Percentiles rank a stretch among this genome's conserved stretches.
These are phyloP conservation scores for Byssochlamys sp. DNA, from an alignment of 2,329 filamentous ascomycete genomes.

Conservation along the genomic window DNA sequence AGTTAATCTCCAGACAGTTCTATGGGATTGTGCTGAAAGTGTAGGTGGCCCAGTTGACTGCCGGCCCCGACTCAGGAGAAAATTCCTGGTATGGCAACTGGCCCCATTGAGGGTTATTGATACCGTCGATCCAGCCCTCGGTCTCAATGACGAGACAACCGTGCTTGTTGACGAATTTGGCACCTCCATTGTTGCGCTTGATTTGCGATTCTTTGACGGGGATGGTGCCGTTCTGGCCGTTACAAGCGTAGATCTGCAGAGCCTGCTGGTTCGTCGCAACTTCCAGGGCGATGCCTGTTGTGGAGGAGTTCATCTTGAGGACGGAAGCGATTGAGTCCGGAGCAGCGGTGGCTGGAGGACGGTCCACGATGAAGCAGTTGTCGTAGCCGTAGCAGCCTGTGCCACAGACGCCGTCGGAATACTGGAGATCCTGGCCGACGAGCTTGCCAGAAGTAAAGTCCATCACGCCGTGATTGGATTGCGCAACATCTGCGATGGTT, in stretches of 20 bases:
- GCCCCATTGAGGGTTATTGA: constrained; percentile 85
- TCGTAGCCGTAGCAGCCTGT: constrained; percentile 77
- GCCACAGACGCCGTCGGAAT: constrained; percentile 65
- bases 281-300: constrained; percentile 72
- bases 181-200: constrained; percentile 42
- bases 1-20: background rate
- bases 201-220: constrained; percentile 34
- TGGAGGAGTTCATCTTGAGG: constrained; percentile 56
- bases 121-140: constrained; percentile 85
- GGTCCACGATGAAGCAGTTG: constrained; percentile 43
- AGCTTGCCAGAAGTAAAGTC: constrained; percentile 70
- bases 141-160: constrained; percentile 87
- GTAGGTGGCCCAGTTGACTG: constrained; percentile 36
- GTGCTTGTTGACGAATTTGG: constrained; percentile 49
- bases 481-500: constrained; percentile 61
- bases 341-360: constrained; percentile 23
- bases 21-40: constrained; percentile 33
- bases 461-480: constrained; percentile 46
- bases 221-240: constrained; percentile 58
- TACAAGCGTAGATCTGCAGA: constrained; percentile 81
- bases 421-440: constrained; percentile 59
- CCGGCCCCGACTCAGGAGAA: constrained; percentile 29
- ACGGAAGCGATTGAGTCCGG: constrained; percentile 32
- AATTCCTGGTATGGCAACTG: constrained; percentile 41
- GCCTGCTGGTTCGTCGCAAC: constrained; percentile 76